phyloP scores from a whole-genome alignment of 2,329 filamentous ascomycete genomes.

The Paracoccidioides lutzii region DNA sequence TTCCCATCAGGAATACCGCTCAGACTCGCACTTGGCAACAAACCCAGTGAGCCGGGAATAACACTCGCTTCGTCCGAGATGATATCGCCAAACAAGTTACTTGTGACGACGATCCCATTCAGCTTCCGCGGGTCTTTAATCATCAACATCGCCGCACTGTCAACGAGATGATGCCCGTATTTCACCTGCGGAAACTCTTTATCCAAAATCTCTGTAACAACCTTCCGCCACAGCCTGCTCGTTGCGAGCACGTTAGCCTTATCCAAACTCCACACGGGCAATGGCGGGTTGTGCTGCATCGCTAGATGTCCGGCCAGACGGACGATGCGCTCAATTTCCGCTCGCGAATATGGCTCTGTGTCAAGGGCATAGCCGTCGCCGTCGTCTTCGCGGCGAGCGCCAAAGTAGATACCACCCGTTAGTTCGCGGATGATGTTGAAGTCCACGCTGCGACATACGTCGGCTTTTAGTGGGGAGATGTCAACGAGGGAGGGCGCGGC shows the following conservation, averaged over 20 bases:
- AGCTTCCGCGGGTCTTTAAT: conserved; percentile 80
- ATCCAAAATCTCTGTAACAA: conserved; percentile 69
- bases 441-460: conserved; percentile 75
- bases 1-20: conserved; percentile 59
- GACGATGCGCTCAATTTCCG: conserved; percentile 79
- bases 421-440: conserved; percentile 88
- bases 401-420: conserved; percentile 91
- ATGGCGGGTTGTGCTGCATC: conserved; percentile 58
- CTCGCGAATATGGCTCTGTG: conserved; percentile 71
- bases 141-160: conserved; percentile 95
- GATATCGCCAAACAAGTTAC: conserved; percentile 93
- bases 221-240: conserved; percentile 76
- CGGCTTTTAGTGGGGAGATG: conserved; percentile 72
- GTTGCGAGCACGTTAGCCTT: conserved; percentile 96
- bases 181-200: conserved; percentile 81
- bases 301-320: conserved; percentile 72
- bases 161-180: conserved; percentile 81
- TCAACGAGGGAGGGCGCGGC: conserved; percentile 75
- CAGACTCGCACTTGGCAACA: conserved; percentile 78
- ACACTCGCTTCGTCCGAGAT: conserved; percentile 91
- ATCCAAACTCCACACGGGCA: conserved; percentile 75
- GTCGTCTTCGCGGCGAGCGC: conserved; percentile 64
- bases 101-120: conserved; percentile 84
- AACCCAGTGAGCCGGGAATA: conserved; percentile 78
- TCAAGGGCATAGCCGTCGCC: conserved; percentile 67